Conservation (phyloP, 108 stramenopile genomes). For the Aureococcus anophagefferens region DNA sequence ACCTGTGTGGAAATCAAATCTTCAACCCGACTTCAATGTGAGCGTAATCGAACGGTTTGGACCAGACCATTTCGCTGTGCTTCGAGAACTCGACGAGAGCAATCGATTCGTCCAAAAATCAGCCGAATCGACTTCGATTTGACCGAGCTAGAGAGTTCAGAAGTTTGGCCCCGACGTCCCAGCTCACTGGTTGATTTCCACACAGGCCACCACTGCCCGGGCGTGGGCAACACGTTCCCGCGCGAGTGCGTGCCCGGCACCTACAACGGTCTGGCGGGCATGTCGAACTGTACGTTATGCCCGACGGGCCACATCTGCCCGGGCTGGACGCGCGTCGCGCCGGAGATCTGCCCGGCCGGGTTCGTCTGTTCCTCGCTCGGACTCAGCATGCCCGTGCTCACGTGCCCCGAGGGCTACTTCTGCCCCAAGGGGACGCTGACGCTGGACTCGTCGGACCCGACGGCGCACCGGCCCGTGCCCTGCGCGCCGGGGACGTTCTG, state of each 20-base stretch:
- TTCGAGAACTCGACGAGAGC: too few species aligned
- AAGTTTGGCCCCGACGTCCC: too few species aligned
- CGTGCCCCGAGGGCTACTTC: conserved; percentile 64
- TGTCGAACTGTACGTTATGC: conserved; percentile 63
- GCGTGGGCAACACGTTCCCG: conserved; percentile 59
- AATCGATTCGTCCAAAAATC: too few species aligned
- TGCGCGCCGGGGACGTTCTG: conserved; percentile 66
- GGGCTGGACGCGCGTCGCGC: conserved; percentile 41
- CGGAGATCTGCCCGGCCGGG: conserved; percentile 61
- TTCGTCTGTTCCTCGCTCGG: conserved; percentile 63
- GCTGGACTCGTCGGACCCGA: conserved; percentile 40
- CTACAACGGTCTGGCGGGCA: conserved; percentile 43
- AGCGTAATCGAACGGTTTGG: too few species aligned
- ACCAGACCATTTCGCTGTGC: too few species aligned
- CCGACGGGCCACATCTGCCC: conserved; percentile 64
- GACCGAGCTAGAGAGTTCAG: too few species aligned
- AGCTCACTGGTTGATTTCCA: too few species aligned
- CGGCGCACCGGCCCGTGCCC: conserved; percentile 35
- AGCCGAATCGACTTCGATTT: too few species aligned
- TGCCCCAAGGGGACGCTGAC: conserved; percentile 65
- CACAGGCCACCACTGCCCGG: conserved; percentile 69
- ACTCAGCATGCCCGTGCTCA: conserved; percentile 49
- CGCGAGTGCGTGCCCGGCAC: conserved; percentile 64
- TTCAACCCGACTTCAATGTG: too few species aligned
- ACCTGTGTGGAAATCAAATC: too few species aligned